These are phyloP conservation scores for Pestalotiopsis sp. DNA, from an alignment of 2,329 filamentous ascomycete genomes.

Conservation along the genomic window DNA sequence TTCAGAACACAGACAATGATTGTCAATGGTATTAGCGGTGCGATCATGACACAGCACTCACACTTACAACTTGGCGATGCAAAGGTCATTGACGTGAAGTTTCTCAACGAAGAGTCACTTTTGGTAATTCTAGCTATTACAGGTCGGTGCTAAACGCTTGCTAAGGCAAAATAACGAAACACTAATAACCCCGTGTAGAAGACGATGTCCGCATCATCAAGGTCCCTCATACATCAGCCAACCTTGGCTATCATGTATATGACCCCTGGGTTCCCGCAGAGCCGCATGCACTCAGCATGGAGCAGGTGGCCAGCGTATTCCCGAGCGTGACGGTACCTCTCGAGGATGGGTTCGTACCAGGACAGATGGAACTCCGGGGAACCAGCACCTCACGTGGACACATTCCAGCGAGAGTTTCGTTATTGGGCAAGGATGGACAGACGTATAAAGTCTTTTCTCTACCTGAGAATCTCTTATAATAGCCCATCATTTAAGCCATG, in stretches of 20 bases:
- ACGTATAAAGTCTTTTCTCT: conserved; percentile 52
- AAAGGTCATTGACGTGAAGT: conserved; percentile 65
- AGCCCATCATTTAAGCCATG: neutral
- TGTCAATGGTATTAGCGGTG: conserved; percentile 61
- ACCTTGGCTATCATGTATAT: conserved; percentile 40
- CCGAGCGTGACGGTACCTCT: conserved; percentile 29
- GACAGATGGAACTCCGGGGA: conserved; percentile 55
- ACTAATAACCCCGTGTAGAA: conserved; percentile 8
- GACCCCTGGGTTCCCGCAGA: conserved; percentile 19
- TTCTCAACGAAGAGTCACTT: conserved; percentile 64
- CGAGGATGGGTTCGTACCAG: conserved; percentile 40
- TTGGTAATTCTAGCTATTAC: conserved; percentile 57
- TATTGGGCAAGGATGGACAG: conserved; percentile 51
- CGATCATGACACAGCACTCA: conserved; percentile 39
- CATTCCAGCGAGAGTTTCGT: conserved; percentile 51
- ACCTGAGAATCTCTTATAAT: conserved; percentile 29
- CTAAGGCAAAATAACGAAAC: too few relatives aligned
- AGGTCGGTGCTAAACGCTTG: conserved; percentile 31
- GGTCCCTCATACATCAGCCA: conserved; percentile 40
- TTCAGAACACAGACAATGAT: conserved; percentile 57
- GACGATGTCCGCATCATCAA: conserved; percentile 31
- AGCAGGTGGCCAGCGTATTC: conserved; percentile 32
- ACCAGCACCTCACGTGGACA: conserved; percentile 46
- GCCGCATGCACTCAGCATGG: conserved; percentile 30
- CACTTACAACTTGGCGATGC: conserved; percentile 44